A percentile compares a stretch with the other conserved stretches of the same genome.
These are phyloP conservation scores for Malassezia furfur DNA, from an alignment of 1,284 basidiomycete genomes.

Conservation along the genomic window DNA sequence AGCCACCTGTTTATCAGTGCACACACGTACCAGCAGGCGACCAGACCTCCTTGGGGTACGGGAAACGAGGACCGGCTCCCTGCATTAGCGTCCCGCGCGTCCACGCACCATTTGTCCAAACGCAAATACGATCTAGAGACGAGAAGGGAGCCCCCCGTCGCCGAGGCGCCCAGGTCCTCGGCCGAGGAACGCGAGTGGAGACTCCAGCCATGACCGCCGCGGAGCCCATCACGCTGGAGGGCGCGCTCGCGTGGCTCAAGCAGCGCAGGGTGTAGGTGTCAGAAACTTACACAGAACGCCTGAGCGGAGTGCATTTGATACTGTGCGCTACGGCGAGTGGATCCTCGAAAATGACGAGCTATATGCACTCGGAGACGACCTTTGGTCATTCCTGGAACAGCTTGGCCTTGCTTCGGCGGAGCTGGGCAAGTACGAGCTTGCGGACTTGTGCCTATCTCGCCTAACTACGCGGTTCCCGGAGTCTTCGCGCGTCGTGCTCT, in stretches of 20 bases:
- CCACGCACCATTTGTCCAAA: slow-evolving; percentile 10
- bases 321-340: slow-evolving; percentile 58
- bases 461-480: slow-evolving; percentile 65
- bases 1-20: slow-evolving; percentile 49
- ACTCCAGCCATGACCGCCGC: slow-evolving; percentile 2
- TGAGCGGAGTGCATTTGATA: slow-evolving; percentile 60
- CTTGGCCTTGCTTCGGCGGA: slow-evolving; percentile 77
- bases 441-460: slow-evolving; percentile 66
- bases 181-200: neutral
- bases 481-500: slow-evolving; percentile 70
- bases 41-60: slow-evolving; percentile 57
- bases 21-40: slow-evolving; percentile 48
- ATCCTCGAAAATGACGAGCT: slow-evolving; percentile 52
- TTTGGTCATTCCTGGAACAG: slow-evolving; percentile 79
- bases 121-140: neutral
- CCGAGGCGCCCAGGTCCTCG: neutral
- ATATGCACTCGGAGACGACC: slow-evolving; percentile 52
- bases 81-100: slow-evolving; percentile 11
- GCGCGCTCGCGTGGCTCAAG: slow-evolving; percentile 11
- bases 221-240: slow-evolving; percentile 8
- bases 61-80: slow-evolving; percentile 52
- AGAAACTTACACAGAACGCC: neutral
- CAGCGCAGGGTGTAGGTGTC: slow-evolving; percentile 10
- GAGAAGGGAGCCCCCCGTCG: neutral
- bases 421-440: slow-evolving; percentile 65